phyloP scores from a whole-genome alignment of 768 basidiomycete species.

The Lyophyllum decastes region DNA sequence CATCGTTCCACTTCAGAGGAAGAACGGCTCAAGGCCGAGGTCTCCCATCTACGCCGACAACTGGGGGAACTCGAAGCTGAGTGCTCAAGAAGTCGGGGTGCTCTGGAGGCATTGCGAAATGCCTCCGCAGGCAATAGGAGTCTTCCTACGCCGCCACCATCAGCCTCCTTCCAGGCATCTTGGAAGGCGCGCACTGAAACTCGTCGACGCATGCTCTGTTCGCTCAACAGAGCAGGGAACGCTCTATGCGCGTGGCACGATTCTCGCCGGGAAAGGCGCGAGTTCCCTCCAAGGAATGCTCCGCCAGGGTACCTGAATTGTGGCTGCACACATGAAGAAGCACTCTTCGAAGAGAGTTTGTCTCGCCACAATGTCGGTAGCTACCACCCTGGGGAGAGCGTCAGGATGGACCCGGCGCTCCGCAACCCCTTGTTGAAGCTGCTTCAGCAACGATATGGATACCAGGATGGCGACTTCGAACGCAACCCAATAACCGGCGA shows the following conservation, averaged over 20 bases:
- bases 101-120: conserved; percentile 25
- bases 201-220: conserved; percentile 71
- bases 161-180: conserved; percentile 53
- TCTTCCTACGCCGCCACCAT: conserved; percentile 34
- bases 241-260: conserved; percentile 92
- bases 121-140: conserved; percentile 15
- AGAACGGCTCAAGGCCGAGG: conserved; percentile 46
- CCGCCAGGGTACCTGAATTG: conserved; percentile 81
- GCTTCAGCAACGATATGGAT: conserved; percentile 71
- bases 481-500: conserved; percentile 60
- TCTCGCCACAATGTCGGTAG: conserved; percentile 78
- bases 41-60: conserved; percentile 54
- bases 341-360: conserved; percentile 85
- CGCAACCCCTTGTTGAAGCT: conserved; percentile 78
- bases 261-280: conserved; percentile 79
- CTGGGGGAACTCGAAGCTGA: conserved; percentile 66
- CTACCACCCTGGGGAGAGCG: conserved; percentile 81
- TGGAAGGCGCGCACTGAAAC: conserved; percentile 79
- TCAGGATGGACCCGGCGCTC: conserved; percentile 87
- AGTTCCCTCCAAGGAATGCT: conserved; percentile 77
- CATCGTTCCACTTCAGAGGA: conserved; percentile 22
- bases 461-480: conserved; percentile 87
- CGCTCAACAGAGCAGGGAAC: conserved; percentile 84
- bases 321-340: conserved; percentile 82
- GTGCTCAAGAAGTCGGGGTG: conserved; percentile 47